phyloP scores from a whole-genome alignment of 345 rosid species.

The Mangifera indica region DNA sequence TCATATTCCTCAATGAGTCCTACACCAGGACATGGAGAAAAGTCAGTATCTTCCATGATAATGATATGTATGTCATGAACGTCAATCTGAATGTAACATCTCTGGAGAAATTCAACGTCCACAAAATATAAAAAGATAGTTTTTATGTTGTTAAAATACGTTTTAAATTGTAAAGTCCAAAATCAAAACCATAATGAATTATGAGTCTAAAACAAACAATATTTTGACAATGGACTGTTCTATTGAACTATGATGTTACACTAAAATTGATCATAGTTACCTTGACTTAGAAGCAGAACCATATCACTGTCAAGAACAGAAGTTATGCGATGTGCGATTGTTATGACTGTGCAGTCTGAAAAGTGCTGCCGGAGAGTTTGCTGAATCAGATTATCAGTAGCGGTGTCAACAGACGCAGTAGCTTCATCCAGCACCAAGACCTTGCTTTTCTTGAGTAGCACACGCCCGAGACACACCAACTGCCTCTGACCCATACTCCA shows the following conservation, averaged over 20 bases:
- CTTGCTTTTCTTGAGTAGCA: constrained; percentile 28
- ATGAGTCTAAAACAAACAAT: too few species aligned
- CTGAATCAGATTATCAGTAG: constrained; percentile 18
- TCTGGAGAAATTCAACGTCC: too few species aligned
- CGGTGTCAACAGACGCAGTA: constrained; percentile 16
- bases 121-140: too few species aligned
- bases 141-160: too few species aligned
- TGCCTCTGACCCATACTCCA: constrained; percentile 24
- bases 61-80: not conserved
- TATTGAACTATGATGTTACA: too few species aligned
- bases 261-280: not conserved
- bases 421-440: constrained; percentile 25
- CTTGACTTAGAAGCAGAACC: not conserved
- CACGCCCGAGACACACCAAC: constrained; percentile 12
- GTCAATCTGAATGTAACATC: not conserved
- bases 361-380: constrained; percentile 1
- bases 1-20: constrained; percentile 67
- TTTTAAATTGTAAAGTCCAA: too few species aligned
- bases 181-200: too few species aligned
- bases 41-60: not conserved
- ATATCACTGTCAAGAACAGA: constrained; percentile 14
- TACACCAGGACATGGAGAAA: constrained; percentile 17
- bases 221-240: too few species aligned
- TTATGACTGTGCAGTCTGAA: constrained; percentile 6
- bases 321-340: constrained; percentile 18